A percentile compares a stretch with the other conserved stretches of the same genome.
These are phyloP conservation scores for Colletotrichum sp. DNA, from an alignment of 2,329 filamentous ascomycete genomes.

Conservation along the genomic window DNA sequence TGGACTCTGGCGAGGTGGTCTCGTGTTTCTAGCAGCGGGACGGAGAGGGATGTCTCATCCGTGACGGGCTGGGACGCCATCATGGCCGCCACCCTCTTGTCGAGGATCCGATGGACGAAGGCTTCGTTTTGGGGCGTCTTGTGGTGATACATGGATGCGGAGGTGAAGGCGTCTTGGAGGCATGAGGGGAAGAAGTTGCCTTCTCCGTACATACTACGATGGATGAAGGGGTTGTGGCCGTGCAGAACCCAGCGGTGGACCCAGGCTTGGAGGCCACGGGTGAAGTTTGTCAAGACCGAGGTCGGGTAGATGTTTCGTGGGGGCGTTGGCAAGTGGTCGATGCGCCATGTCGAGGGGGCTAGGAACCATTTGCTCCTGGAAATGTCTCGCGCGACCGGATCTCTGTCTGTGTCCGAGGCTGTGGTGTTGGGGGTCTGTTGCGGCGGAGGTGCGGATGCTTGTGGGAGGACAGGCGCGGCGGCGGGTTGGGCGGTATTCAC, in stretches of 20 bases:
- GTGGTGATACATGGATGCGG: constrained; percentile 23
- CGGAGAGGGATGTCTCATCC: background rate
- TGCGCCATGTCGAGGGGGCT: constrained; percentile 22
- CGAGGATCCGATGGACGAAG: constrained; percentile 24
- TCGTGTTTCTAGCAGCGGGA: background rate
- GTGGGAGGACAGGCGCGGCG: background rate
- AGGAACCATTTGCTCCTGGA: constrained; percentile 21
- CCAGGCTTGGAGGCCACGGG: constrained; percentile 26
- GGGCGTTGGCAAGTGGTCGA: constrained; percentile 3
- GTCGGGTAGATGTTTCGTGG: constrained; percentile 1
- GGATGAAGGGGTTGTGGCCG: constrained; percentile 29
- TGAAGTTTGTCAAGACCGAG: constrained; percentile 26
- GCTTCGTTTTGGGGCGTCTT: constrained; percentile 26
- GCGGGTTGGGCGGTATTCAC: background rate
- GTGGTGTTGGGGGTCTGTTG: background rate
- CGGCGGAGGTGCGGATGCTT: background rate
- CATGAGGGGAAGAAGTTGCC: constrained; percentile 21
- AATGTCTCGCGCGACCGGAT: background rate
- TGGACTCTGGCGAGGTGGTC: constrained; percentile 26
- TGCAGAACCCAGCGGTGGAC: constrained; percentile 25
- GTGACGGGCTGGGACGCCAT: constrained; percentile 5
- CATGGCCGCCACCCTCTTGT: constrained; percentile 21
- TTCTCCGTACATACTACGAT: constrained; percentile 25
- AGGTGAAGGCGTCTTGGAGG: constrained; percentile 28
- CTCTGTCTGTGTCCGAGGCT: background rate